These are phyloP conservation scores for Candida smagusa DNA, from an alignment of 1,139 yeast species.

Conservation along the genomic window DNA sequence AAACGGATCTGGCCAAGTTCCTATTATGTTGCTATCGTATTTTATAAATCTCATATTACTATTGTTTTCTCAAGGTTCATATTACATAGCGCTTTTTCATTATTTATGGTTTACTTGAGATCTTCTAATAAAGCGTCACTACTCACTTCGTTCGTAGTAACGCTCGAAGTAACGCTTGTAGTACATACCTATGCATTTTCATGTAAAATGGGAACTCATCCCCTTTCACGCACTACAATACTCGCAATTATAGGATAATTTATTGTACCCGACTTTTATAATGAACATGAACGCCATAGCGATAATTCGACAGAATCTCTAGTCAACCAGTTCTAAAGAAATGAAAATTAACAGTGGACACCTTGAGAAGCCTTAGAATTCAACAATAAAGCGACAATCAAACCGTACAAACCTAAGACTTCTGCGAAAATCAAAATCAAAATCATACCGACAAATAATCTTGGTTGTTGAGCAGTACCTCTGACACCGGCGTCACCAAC, in stretches of 20 bases:
- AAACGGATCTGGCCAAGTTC: no score
- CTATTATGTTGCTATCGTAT: no score
- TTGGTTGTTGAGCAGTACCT: constrained; percentile 94
- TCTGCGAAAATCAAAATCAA: constrained; percentile 97
- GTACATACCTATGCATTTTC: no score
- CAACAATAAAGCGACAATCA: constrained; percentile 94
- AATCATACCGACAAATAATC: constrained; percentile 96
- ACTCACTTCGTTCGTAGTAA: no score
- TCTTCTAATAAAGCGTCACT: no score
- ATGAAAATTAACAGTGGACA: constrained; percentile 60
- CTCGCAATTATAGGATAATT: no score
- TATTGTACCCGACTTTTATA: neutral
- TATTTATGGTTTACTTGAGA: no score
- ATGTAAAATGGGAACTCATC: no score
- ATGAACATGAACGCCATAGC: neutral
- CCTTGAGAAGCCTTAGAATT: constrained; percentile 97
- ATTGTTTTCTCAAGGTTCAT: no score
- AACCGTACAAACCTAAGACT: constrained; percentile 95
- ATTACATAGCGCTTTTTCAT: neutral
- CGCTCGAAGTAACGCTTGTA: no score
- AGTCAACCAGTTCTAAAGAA: neutral
- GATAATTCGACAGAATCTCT: constrained; percentile 1
- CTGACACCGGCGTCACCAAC: constrained; percentile 99
- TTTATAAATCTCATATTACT: no score
- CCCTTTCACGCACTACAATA: no score